Percentiles rank a stretch among this genome's conserved stretches.
Conservation (phyloP, 1,284 basidiomycete species). For the Microbotryomycetes sp. region DNA sequence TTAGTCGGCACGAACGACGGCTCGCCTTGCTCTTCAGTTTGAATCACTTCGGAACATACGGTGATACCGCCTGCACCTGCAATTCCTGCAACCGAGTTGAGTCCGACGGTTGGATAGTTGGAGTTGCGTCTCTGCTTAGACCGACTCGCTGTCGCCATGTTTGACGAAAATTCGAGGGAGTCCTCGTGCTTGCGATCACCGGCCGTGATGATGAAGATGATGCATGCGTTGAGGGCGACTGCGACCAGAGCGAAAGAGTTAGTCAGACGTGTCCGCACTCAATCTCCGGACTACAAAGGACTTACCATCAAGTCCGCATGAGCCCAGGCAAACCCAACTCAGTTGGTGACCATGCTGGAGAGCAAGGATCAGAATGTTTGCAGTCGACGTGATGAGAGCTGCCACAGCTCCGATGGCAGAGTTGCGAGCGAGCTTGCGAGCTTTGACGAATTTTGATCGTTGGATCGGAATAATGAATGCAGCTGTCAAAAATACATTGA, state of each 20-base stretch:
- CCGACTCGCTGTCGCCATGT: background rate
- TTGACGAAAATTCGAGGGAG: background rate
- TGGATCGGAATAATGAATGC: slow-evolving; percentile 51
- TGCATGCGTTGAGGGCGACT: slow-evolving; percentile 21
- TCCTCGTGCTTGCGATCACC: slow-evolving; percentile 1
- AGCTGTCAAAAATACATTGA: slow-evolving; percentile 48
- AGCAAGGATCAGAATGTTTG: slow-evolving; percentile 52
- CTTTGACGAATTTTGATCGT: slow-evolving; percentile 42
- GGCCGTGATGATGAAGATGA: slow-evolving; percentile 26
- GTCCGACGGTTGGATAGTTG: background rate
- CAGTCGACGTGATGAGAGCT: slow-evolving; percentile 46
- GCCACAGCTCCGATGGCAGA: slow-evolving; percentile 46
- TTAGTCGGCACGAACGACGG: background rate
- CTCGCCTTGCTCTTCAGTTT: background rate
- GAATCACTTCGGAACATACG: background rate
- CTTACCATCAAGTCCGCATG: slow-evolving; percentile 48
- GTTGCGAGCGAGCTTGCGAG: slow-evolving; percentile 28
- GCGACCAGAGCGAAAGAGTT: background rate
- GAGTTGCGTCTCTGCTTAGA: background rate
- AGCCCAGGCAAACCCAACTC: slow-evolving; percentile 53
- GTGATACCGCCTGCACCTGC: background rate
- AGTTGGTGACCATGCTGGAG: slow-evolving; percentile 50
- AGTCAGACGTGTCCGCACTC: background rate
- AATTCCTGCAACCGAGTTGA: background rate
- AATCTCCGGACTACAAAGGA: too few relatives aligned